Evolutionary conservation across 2,329 filamentous ascomycete genomes (phyloP), one percentile per base, ranked within the genome.

Genomic region (Fusarium heterosporum): DNA sequence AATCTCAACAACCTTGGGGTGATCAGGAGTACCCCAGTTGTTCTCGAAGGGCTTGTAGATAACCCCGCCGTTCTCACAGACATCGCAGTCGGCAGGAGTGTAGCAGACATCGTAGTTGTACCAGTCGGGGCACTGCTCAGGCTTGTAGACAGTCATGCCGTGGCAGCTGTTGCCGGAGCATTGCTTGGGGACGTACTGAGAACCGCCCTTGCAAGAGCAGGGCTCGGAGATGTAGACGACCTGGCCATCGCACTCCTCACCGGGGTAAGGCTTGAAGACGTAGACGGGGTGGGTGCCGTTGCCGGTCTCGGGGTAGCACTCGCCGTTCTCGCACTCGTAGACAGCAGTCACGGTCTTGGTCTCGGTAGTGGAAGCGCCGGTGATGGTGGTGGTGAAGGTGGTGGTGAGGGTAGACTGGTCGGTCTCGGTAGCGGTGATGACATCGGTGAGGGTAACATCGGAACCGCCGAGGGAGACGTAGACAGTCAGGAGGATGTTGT

Each of bases 1-100:
- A 11, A 53, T n/a, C 36, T 45, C 34, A 29, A 46, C 26, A 30
- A 52, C n/a, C 28, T 41, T 41, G n/a, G 54, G 49, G 43, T 57
- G 26, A 26, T 50, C 45, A 29, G 65, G 65, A 9, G 51, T 63
- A 48, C 54, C 56, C 32, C 39, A 51, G 38, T 25, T 46, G 47
- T 61, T 66, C 64, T 72, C 60, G 48, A 47, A 69, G 45, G 70
- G 69, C 70, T 70, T 70, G 69, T 70, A 73, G 64, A 64, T 34
- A 14, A 64, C n/a, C 13, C 64, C 51, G 4, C 66, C 68, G 9
- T 57, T 22, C 55, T 66, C 38, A 41, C 66, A 69, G 13, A 30
- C 34, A 0, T 69, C 49, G 28, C 67, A 70, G 52, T 68, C 25
- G n/a, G 34, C 29, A 8, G 66, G 55, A 5, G 50, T 49, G 60